Conservation (phyloP, 2,329 filamentous ascomycete genomes). For the Pseudogymnoascus pannorum region DNA sequence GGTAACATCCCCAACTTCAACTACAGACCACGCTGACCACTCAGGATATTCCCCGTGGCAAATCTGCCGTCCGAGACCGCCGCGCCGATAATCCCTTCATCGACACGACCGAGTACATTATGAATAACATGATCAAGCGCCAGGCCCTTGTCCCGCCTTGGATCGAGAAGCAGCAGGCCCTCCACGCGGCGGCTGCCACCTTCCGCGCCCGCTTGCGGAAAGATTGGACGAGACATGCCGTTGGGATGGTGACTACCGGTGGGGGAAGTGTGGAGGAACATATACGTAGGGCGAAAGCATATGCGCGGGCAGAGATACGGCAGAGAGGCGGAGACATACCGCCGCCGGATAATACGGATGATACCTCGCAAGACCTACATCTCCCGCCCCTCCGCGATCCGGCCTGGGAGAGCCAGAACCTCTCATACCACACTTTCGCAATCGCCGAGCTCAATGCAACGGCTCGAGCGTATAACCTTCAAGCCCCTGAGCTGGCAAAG, state of each 20-base stretch:
- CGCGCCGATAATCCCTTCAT: slow-evolving; percentile 82
- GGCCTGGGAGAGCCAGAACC: slow-evolving; percentile 66
- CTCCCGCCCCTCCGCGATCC: slow-evolving; percentile 68
- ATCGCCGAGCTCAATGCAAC: slow-evolving; percentile 72
- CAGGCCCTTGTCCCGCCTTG: slow-evolving; percentile 94
- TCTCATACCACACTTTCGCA: slow-evolving; percentile 66
- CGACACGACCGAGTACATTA: slow-evolving; percentile 93
- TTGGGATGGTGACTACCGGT: slow-evolving; percentile 66
- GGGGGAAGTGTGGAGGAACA: slow-evolving; percentile 71
- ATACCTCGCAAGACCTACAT: slow-evolving; percentile 25
- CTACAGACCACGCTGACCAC: slow-evolving; percentile 2
- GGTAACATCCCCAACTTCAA: slow-evolving; percentile 14
- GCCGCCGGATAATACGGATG: not conserved
- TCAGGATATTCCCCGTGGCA: slow-evolving; percentile 70
- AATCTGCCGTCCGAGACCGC: slow-evolving; percentile 71
- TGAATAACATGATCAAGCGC: slow-evolving; percentile 97
- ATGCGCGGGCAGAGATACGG: slow-evolving; percentile 65
- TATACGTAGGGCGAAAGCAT: slow-evolving; percentile 61
- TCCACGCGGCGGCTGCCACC: slow-evolving; percentile 57
- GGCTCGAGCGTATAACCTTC: slow-evolving; percentile 85
- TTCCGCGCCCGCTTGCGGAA: slow-evolving; percentile 70
- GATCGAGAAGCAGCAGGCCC: slow-evolving; percentile 97
- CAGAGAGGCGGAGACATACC: slow-evolving; percentile 42
- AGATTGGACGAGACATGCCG: slow-evolving; percentile 81
- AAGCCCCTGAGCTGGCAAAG: slow-evolving; percentile 85